Conservation (phyloP, 129 eudicot species). For the Apium graveolens region DNA sequence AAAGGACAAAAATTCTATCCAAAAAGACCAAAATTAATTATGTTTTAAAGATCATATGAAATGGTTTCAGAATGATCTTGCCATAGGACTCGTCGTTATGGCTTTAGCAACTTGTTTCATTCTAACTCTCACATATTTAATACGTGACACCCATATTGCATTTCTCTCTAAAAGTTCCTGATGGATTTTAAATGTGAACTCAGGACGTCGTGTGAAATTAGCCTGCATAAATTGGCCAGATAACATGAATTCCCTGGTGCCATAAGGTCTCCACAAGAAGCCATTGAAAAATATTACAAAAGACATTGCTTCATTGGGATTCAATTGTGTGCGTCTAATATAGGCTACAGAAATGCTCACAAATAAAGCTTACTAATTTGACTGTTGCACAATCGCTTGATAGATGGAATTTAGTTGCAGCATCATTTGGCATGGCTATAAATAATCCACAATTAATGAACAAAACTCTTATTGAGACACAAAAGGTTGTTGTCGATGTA, state of each 20-base stretch:
- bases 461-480: slow-evolving; percentile 15
- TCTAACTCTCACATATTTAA: not conserved
- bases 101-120: not conserved
- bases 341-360: slow-evolving; percentile 42
- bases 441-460: slow-evolving; percentile 24
- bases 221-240: slow-evolving; percentile 31
- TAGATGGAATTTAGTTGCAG: slow-evolving; percentile 10
- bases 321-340: slow-evolving; percentile 35
- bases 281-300: slow-evolving; percentile 18
- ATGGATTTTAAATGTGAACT: slow-evolving; percentile 26
- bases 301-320: slow-evolving; percentile 17
- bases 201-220: slow-evolving; percentile 30
- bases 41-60: not conserved
- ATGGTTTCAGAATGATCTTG: not conserved
- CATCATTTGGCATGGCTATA: slow-evolving; percentile 12
- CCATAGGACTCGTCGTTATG: not conserved
- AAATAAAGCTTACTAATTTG: slow-evolving; percentile 4
- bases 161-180: slow-evolving; percentile 27
- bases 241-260: slow-evolving; percentile 26
- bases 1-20: not conserved
- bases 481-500: slow-evolving; percentile 26
- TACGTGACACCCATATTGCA: not conserved
- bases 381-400: slow-evolving; percentile 21
- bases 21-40: not conserved
- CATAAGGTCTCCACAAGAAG: slow-evolving; percentile 34